phyloP scores from a whole-genome alignment of 2,329 filamentous ascomycete species.

The Venturia carpophila region DNA sequence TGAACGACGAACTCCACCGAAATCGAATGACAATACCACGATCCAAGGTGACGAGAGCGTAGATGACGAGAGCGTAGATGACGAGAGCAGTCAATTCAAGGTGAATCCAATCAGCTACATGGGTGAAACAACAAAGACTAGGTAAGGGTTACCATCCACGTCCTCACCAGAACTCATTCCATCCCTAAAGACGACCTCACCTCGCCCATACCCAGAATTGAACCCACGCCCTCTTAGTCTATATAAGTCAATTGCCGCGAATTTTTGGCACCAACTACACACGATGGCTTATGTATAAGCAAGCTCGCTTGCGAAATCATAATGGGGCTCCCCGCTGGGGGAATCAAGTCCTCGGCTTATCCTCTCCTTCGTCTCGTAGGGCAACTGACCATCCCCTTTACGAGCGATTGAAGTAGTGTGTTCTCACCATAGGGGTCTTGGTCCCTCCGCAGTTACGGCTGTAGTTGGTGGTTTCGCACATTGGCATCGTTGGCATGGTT shows the following conservation, averaged over 20 bases:
- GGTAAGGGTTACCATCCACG: background rate
- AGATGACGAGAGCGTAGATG: background rate
- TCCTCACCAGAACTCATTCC: background rate
- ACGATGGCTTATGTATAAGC: conserved; percentile 5
- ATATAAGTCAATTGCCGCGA: background rate
- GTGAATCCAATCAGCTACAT: background rate
- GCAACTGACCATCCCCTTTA: background rate
- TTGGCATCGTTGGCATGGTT: background rate
- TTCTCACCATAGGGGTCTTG: background rate
- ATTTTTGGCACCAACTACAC: background rate
- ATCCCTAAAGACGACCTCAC: background rate
- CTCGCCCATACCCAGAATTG: background rate
- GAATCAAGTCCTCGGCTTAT: background rate
- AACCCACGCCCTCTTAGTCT: background rate
- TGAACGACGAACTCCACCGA: background rate
- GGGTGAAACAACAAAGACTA: background rate
- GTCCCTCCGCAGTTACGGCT: background rate
- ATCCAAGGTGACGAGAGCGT: background rate
- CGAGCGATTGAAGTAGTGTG: background rate
- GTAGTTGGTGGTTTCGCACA: background rate
- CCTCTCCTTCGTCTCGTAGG: background rate
- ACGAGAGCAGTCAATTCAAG: background rate
- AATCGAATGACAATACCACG: background rate
- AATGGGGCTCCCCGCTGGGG: background rate
- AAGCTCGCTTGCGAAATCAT: background rate